Conservation (phyloP, 148 eudicot species). For the Vaccinium myrtillus region DNA sequence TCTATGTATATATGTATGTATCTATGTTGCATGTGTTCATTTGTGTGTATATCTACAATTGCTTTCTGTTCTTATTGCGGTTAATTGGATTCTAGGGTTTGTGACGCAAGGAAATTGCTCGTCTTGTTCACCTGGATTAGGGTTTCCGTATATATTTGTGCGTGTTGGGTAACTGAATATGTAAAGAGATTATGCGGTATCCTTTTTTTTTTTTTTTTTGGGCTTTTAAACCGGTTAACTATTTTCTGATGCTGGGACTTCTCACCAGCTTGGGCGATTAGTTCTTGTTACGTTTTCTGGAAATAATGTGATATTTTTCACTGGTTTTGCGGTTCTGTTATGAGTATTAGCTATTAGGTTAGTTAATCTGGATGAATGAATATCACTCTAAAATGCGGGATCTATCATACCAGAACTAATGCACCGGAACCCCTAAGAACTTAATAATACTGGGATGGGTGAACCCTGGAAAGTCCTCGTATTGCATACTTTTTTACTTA, state of each 20-base stretch:
- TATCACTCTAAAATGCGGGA: neutral
- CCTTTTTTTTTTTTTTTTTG: neutral
- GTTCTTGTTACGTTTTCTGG: neutral
- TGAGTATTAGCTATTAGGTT: neutral
- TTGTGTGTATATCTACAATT: neutral
- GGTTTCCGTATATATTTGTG: neutral
- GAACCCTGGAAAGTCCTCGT: too few relatives aligned
- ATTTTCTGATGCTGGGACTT: neutral
- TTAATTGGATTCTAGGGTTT: conserved; percentile 13
- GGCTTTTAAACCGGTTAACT: neutral
- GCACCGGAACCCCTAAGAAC: too few relatives aligned
- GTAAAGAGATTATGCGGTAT: neutral
- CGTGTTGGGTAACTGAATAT: neutral
- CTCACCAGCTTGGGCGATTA: neutral
- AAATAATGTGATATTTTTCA: neutral
- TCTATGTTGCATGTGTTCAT: neutral
- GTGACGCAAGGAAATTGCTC: neutral
- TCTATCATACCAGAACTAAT: too few relatives aligned
- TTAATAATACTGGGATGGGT: too few relatives aligned
- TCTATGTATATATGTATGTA: neutral
- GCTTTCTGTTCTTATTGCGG: neutral
- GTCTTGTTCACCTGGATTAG: neutral
- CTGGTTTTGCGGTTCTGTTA: neutral
- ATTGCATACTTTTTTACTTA: too few relatives aligned
- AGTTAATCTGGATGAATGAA: neutral